Evolutionary conservation across 441 rosid species (phyloP).

Genomic region (Metrosideros polymorpha): DNA sequence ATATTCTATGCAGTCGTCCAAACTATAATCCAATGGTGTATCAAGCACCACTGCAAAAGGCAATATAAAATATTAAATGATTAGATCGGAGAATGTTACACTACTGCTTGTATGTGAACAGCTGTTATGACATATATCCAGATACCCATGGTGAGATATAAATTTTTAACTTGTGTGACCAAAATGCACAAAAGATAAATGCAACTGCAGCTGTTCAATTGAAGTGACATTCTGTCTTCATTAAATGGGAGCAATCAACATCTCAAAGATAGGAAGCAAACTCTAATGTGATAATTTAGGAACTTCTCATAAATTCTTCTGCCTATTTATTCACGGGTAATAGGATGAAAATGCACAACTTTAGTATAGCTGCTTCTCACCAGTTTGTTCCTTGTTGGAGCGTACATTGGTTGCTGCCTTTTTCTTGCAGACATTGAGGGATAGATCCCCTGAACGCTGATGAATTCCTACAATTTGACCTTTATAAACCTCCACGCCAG

Average conservation of each 20-base stretch:
- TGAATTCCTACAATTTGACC: slow-evolving; percentile 95
- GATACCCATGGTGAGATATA: neutral
- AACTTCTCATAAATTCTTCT: neutral
- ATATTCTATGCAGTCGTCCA: slow-evolving; percentile 94
- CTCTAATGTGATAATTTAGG: neutral
- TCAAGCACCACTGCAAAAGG: slow-evolving; percentile 73
- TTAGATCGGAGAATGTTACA: neutral
- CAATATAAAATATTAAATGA: neutral
- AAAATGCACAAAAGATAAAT: neutral
- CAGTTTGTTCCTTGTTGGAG: slow-evolving; percentile 85
- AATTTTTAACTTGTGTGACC: neutral
- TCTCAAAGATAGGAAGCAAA: neutral
- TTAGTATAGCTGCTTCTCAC: slow-evolving; percentile 20
- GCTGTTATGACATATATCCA: neutral
- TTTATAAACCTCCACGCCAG: slow-evolving; percentile 81
- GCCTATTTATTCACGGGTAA: neutral
- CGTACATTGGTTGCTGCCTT: slow-evolving; percentile 93
- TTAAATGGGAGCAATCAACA: neutral
- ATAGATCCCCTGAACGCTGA: slow-evolving; percentile 85
- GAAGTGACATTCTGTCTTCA: neutral
- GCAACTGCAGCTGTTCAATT: neutral
- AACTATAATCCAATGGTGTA: slow-evolving; percentile 72
- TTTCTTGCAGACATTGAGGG: slow-evolving; percentile 90
- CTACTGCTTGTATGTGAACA: neutral
- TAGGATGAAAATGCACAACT: neutral